phyloP scores from a whole-genome alignment of 1,139 yeast genomes.

The Pichia inconspicua region DNA sequence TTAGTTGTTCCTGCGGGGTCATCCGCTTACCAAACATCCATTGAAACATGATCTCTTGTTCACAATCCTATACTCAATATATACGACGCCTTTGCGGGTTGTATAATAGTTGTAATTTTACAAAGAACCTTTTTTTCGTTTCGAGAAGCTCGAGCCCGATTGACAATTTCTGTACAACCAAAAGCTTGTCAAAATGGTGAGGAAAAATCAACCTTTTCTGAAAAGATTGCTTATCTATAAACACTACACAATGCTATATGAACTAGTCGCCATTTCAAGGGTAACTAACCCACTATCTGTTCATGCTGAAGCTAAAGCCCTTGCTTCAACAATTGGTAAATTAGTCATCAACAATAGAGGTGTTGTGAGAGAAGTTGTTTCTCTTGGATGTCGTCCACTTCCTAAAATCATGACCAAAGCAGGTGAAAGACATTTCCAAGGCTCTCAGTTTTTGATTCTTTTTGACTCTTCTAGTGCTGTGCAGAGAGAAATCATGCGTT shows the following conservation, averaged over 20 bases:
- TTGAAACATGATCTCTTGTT: constrained; percentile 42
- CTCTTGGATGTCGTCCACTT: constrained; percentile 69
- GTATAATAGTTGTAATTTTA: too few relatives aligned
- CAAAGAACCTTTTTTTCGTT: too few relatives aligned
- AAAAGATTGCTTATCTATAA: neutral
- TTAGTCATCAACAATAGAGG: constrained; percentile 86
- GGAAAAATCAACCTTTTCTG: neutral
- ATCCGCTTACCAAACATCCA: constrained; percentile 94
- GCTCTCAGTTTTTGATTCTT: constrained; percentile 76
- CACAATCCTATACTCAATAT: too few relatives aligned
- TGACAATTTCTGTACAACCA: neutral
- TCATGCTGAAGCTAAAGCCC: constrained; percentile 55
- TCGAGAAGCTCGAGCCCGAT: neutral
- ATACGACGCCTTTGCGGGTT: neutral
- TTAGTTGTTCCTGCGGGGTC: constrained; percentile 90
- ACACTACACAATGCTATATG: constrained; percentile 63
- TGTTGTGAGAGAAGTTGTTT: constrained; percentile 72
- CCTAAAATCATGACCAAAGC: constrained; percentile 80
- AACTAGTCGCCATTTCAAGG: constrained; percentile 84
- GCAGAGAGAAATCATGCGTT: constrained; percentile 75
- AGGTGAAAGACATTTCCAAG: constrained; percentile 86
- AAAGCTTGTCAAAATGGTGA: too few relatives aligned
- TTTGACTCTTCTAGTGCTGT: constrained; percentile 84
- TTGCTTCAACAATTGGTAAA: constrained; percentile 59
- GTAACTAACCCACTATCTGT: constrained; percentile 49